A percentile compares a stretch with the other conserved stretches of the same genome.
Conservation (phyloP, 139 green algal species). For the Astrephomene gubernaculifera region DNA sequence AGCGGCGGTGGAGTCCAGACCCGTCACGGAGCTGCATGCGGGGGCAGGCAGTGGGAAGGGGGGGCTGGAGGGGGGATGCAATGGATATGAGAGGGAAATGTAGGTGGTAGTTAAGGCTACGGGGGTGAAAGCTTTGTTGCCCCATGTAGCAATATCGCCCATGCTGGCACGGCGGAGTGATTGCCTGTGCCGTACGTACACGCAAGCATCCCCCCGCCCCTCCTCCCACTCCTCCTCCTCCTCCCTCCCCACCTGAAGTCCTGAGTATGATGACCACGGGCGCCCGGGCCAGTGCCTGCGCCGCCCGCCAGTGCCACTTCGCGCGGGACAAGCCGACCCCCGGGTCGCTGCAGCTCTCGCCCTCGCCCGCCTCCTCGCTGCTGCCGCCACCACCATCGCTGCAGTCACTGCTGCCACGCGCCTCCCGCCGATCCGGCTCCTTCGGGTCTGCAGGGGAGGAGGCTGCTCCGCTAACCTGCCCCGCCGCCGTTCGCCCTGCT, state of each 20-base stretch:
- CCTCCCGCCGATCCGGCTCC: background rate
- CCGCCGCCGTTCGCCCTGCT: background rate
- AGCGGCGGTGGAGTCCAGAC: constrained; percentile 81
- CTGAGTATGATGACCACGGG: constrained; percentile 51
- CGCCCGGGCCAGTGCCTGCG: constrained; percentile 35
- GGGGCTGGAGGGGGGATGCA: background rate
- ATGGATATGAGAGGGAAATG: no score
- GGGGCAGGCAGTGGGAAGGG: background rate
- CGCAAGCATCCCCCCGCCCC: background rate
- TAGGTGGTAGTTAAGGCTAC: no score
- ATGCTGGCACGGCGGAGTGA: background rate
- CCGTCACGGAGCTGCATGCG: constrained; percentile 69
- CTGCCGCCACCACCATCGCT: no score
- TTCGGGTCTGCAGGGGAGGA: background rate
- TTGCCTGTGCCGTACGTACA: background rate
- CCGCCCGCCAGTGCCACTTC: constrained; percentile 28
- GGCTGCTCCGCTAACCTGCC: background rate
- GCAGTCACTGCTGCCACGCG: background rate
- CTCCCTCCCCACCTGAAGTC: constrained; percentile 45
- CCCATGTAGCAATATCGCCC: no score
- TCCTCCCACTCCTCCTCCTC: background rate
- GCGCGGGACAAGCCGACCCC: background rate
- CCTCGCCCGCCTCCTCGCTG: no score
- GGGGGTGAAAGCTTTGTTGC: no score
- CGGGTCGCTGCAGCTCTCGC: no score